Base-by-base conservation (phyloP, 2,329 filamentous ascomycete genomes). In the Cercospora beticola region DNA sequence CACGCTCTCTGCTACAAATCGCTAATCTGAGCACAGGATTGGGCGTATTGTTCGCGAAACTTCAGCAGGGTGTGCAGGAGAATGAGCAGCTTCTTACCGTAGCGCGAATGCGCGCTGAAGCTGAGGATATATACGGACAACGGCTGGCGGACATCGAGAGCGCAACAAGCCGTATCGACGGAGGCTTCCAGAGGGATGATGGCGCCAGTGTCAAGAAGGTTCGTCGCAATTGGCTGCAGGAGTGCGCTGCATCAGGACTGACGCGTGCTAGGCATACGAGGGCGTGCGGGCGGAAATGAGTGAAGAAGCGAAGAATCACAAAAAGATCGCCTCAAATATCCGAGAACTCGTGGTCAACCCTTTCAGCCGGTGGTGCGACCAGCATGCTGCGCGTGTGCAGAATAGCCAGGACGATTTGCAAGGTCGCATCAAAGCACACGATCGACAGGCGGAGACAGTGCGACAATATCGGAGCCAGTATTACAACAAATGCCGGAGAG, bases 401-500 rank as follows among this genome's bases (percentile, higher is more conserved):
- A 92, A 93, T 76, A 97, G 93, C 23, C 94, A 99, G 79, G 95
- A 98, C 75, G 94, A 97, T 76, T 87, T 99, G 23, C 94, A 98
- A 80, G 82, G 86, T 59, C 91, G 93, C 68, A 94, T 98, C 81
- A 97, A 97, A 84, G 87, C 92, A 70, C 93, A 98, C 80, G 93
- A 97, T 78, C 92, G 92, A 74, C 96, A 99, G 81, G 90, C 91
- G 68, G 95, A 99, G 71, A 81, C 87, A 21, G 93, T 97, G 70
- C 93, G 93, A 85, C 98, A 98, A 82, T 87, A 97, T 75, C 89
- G 95, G 72, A 97, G 92, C 80, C 92, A 92, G 75, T 99, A 99
- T 82, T 98, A 98, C 86, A 99, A 98, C 85, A 99, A 98, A 82
- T 99, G 95, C 79, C 90, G 96, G 61, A 84, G 97, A 70, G 91